Conservation (phyloP, 2,329 filamentous ascomycete species). For the Cytospora paraplurivora region DNA sequence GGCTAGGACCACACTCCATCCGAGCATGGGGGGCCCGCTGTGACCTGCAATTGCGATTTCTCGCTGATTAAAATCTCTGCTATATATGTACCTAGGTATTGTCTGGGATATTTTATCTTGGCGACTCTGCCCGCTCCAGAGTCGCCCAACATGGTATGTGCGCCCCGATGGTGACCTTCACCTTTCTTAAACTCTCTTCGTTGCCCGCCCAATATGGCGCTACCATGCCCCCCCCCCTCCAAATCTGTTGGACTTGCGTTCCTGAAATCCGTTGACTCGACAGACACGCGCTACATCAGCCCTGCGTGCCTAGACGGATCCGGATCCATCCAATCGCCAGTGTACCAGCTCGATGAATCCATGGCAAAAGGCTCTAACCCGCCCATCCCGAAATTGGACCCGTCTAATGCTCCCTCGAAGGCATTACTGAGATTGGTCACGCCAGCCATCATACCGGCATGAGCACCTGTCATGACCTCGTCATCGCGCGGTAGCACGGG, state of each 20-base stretch:
- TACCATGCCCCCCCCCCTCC: background rate
- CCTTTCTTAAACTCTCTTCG: slow-evolving; percentile 20
- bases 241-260: too few species aligned
- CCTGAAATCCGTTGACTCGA: background rate
- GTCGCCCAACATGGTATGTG: background rate
- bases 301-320: slow-evolving; percentile 21
- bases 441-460: slow-evolving; percentile 27
- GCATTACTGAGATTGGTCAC: slow-evolving; percentile 37
- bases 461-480: slow-evolving; percentile 22
- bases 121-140: background rate
- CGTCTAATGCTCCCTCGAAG: slow-evolving; percentile 40
- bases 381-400: slow-evolving; percentile 37
- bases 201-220: background rate
- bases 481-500: slow-evolving; percentile 26
- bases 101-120: background rate
- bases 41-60: background rate
- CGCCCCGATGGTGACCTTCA: slow-evolving; percentile 33
- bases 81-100: background rate
- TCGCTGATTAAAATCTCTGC: slow-evolving; percentile 2
- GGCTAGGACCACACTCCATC: background rate
- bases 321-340: slow-evolving; percentile 27
- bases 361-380: slow-evolving; percentile 34
- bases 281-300: slow-evolving; percentile 17
- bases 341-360: slow-evolving; percentile 30
- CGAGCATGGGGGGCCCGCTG: background rate